Evolutionary conservation across 306 rosid genomes (phyloP), one percentile per base, ranked within the genome.

Genomic region (Canavalia ensiformis): DNA sequence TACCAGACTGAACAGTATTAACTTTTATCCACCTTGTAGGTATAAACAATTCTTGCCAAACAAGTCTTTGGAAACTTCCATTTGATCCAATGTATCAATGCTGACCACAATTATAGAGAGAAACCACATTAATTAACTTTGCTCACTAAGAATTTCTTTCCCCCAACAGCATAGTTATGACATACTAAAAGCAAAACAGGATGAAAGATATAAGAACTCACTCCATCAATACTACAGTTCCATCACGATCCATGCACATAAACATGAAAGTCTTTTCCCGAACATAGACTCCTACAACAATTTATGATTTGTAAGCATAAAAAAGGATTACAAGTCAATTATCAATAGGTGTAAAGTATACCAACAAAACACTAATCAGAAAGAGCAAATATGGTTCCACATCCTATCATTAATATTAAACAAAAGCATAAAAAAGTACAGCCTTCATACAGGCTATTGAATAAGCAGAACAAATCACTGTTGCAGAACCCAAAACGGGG

Each of bases 161-260:
- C 45, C 25, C 29, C 72, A 73, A 44, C 68, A 45, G 39, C 68
- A 57, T 76, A 34, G 28, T 47, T 18, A 41, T 46, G 64, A 76
- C 47, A 77, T 46, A 74, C 50, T 30, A 33, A 51, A 30, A 70
- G 50, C 70, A 75, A 62, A 73, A 5, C 25, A 59, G 34, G 68
- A 41, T 55, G 73, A 39, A 80, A 63, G 65, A 64, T 42, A 41
- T 34, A 78, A 75, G 35, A 81, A 93, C 97, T 90, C 88, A 93
- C 99, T 95, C 97, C 97, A 95, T 89, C 68, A 95, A 81, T 62
- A 93, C 83, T 2, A 93, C 86, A 83, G 91, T 90, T 56, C 97
- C 97, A 79, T 93, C 97, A 51, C 81, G 90, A 75, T 95, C 99
- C 42, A 82, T 91, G 87, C 98, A 95, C 99, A 95, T 91, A 80